Base-by-base conservation (phyloP, 78 protist species). In the Dictyostelium intermedium region DNA sequence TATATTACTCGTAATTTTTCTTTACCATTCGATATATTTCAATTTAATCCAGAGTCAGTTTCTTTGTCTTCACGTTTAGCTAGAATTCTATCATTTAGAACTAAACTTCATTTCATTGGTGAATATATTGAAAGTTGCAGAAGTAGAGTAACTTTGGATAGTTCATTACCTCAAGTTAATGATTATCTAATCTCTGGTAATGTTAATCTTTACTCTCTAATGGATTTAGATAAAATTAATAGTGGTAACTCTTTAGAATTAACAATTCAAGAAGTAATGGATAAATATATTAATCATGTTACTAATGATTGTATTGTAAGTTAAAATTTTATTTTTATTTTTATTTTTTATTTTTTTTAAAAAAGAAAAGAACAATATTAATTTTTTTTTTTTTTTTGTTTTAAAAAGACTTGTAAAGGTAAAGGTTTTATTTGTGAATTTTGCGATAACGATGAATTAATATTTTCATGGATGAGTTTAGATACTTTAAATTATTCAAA, bases 381-480 rank as follows among this genome's bases (percentile, higher is more conserved):
- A 2, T n/a, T 34, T 60, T 27, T 23, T 66, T 35, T 39, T 30
- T 32, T 13, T 84, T 37, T 56, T 32, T 53, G 0, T 72, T 35
- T 85, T 82, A 9, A 50, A 50, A 34, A 87, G 94, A 89, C 60
- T 32, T 89, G 94, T 47, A 89, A 77, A 80, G 85, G 94, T 70
- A 89, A 89, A 89, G 94, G 94, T 20, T 89, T 80, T 34, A 80
- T 89, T 47, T 89, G 94, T 30, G 94, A 89, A 69, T 89, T 69
- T 70, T 89, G 94, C 18, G 74, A 82, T 82, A 34, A 20, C 63
- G 94, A 89, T 23, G 53, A 87, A 63, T n/a, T 80, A 81, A 76
- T 89, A 34, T 89, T 89, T 78, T 89, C 94, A 6, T 89, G 94
- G 94, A 89, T 89, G 94, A 89, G 53, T 43, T 70, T 89, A 56